These are phyloP conservation scores for Dichomitus squalens DNA, from an alignment of 1,284 basidiomycete species.

Conservation along the genomic window DNA sequence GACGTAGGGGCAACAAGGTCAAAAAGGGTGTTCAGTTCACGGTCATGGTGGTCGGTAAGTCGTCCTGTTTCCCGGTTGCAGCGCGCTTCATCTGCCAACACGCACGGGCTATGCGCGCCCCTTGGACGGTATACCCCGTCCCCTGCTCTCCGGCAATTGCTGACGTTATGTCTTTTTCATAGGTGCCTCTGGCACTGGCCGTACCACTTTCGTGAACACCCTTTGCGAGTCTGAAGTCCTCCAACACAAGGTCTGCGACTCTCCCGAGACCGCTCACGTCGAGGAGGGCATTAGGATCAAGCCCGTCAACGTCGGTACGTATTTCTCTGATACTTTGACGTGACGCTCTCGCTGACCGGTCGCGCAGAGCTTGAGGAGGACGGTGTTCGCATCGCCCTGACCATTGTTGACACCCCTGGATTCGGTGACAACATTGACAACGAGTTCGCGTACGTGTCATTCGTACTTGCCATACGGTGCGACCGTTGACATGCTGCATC, in stretches of 20 bases:
- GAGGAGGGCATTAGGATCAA: conserved; percentile 97
- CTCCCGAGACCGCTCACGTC: conserved; percentile 88
- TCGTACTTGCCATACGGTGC: neutral
- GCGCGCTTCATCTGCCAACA: conserved; percentile 22
- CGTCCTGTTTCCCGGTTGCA: neutral
- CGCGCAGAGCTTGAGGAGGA: conserved; percentile 93
- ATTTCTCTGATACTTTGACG: conserved; percentile 5
- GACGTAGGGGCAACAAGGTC: conserved; percentile 91
- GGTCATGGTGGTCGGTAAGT: conserved; percentile 73
- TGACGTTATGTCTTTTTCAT: conserved; percentile 16
- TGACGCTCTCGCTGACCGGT: neutral
- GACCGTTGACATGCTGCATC: neutral
- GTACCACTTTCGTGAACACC: conserved; percentile 98
- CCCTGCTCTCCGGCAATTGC: conserved; percentile 4
- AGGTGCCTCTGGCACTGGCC: conserved; percentile 96
- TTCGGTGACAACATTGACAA: conserved; percentile 99
- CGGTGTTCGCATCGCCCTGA: conserved; percentile 96
- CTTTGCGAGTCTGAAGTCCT: conserved; percentile 93
- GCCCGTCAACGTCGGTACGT: conserved; percentile 90
- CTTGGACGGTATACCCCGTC: conserved; percentile 1
- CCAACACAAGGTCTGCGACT: conserved; percentile 83
- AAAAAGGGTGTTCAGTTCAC: conserved; percentile 95
- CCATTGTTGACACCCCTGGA: conserved; percentile 98
- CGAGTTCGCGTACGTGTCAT: conserved; percentile 86
- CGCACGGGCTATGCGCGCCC: conserved; percentile 16